Evolutionary conservation across 108 stramenopile genomes (phyloP), one percentile per base, ranked within the genome.

Genomic region (Nitzschia sp.): DNA sequence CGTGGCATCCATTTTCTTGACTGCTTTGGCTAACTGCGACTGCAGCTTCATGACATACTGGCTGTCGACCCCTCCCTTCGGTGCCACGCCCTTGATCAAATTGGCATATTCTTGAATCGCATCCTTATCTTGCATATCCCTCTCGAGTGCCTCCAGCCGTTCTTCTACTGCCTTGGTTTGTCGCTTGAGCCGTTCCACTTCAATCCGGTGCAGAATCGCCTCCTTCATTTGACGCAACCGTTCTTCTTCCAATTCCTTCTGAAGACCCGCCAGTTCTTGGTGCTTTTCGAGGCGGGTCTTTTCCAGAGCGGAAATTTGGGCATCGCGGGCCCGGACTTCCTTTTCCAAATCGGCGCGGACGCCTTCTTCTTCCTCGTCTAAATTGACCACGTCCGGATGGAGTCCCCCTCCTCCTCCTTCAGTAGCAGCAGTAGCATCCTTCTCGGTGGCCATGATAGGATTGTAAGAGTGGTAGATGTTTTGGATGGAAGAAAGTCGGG

Each of bases 41-140:
- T 85, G 80, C 23, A 85, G 38, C 41, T 81, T 85, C 78, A 81
- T 76, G 26, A 85, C 80, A 47, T 85, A 85, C 54, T 81, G 84
- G 11, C 70, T 60, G 62, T 85, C 84, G 19, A 80, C 80, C 33
- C 80, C 84, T 3, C 72, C 71, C 52, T 79, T 79, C 31, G 84
- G 84, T 25, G 84, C 84, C n/a, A 81, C 80, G n/a, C 80, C 78
- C 67, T 85, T 81, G 78, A 85, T 85, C 13, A 85, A 57, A 47
- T 81, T 81, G 56, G 84, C 84, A 62, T 85, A 85, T 66, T 85
- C 84, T 19, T 79, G 78, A 68, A 85, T 81, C 45, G 84, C 84
- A 33, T 81, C 78, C 68, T 81, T 81, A 46, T 86, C 80, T 48
- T 67, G 70, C 75, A 92, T 81, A 56, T 87, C 83, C 58, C 66